These are phyloP conservation scores for Backusella liffmaniae DNA, from an alignment of 192 early-diverging fungal genomes.

Conservation along the genomic window DNA sequence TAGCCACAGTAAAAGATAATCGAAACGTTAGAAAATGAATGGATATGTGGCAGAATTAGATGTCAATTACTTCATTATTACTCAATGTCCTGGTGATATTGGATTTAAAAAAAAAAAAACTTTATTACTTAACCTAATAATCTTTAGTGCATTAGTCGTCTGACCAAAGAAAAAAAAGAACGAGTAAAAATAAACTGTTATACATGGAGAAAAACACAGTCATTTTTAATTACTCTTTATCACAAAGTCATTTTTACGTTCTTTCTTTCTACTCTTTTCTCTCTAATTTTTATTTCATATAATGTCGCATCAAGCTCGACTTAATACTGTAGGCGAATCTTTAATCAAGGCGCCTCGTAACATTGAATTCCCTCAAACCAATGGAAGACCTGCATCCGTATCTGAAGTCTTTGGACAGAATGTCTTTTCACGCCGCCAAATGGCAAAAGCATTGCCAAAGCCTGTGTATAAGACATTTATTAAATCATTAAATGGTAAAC, in stretches of 20 bases:
- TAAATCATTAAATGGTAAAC: slow-evolving; percentile 88
- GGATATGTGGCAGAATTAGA: neutral
- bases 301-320: slow-evolving; percentile 44
- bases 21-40: neutral
- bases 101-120: neutral
- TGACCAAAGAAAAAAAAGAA: neutral
- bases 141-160: neutral
- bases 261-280: neutral
- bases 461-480: slow-evolving; percentile 88
- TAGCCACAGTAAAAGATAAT: neutral
- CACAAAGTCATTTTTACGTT: neutral
- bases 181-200: neutral
- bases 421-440: slow-evolving; percentile 89
- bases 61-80: neutral
- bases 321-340: slow-evolving; percentile 42
- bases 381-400: slow-evolving; percentile 72
- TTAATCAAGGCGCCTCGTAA: slow-evolving; percentile 67
- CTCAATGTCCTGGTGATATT: neutral
- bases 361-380: slow-evolving; percentile 75
- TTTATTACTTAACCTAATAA: neutral
- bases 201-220: neutral
- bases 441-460: slow-evolving; percentile 90
- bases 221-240: neutral
- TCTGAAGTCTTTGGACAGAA: slow-evolving; percentile 92
- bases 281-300: neutral